A percentile compares a stretch with the other conserved stretches of the same genome.
These are phyloP conservation scores for Serendipita sp. DNA, from an alignment of 1,284 basidiomycete species.

Conservation along the genomic window DNA sequence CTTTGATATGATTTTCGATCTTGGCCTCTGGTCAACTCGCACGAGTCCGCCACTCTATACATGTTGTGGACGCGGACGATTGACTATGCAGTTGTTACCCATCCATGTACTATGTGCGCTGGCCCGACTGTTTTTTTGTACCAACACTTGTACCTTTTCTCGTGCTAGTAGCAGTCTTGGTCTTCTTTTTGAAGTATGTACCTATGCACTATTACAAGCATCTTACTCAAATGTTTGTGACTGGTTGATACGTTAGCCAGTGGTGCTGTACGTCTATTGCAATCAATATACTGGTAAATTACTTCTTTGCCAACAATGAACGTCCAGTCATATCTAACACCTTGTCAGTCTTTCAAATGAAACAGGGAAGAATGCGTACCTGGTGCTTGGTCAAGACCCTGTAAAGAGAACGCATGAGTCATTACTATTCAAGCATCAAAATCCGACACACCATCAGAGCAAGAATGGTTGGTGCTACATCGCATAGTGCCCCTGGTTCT, in stretches of 20 bases:
- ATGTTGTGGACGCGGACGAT: background rate
- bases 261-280: background rate
- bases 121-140: background rate
- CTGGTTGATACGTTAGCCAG: background rate
- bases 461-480: constrained; percentile 77
- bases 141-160: background rate
- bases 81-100: background rate
- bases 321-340: background rate
- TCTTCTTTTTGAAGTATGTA: background rate
- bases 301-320: background rate
- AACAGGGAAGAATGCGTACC: background rate
- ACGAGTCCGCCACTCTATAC: background rate
- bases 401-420: constrained; percentile 18
- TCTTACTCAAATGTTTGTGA: background rate
- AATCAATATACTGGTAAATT: background rate
- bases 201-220: background rate
- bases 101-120: constrained; percentile 1
- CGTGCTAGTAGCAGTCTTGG: background rate
- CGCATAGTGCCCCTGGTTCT: constrained; percentile 62
- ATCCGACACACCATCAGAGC: constrained; percentile 41
- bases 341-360: background rate
- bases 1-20: background rate
- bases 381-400: background rate
- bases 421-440: background rate
- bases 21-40: background rate